A percentile compares a stretch with the other conserved stretches of the same genome.
phyloP scores from a whole-genome alignment of 768 basidiomycete species.

The Xanthoconium purpureum region DNA sequence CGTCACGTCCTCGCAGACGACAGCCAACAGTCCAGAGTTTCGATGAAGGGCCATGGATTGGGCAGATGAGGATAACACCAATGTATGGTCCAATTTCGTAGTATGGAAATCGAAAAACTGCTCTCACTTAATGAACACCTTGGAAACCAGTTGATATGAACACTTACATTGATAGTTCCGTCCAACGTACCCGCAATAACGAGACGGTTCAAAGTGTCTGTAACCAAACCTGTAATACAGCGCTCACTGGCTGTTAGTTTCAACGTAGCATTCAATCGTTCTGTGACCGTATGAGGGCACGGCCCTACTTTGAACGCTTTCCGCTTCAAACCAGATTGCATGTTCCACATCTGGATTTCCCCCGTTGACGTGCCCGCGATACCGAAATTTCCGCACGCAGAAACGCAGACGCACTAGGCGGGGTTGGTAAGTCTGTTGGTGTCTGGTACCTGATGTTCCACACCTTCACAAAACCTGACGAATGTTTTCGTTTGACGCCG shows the following conservation, averaged over 20 bases:
- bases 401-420: conserved; percentile 74
- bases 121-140: background rate
- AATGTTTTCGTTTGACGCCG: conserved; percentile 43
- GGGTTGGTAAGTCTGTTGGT: background rate
- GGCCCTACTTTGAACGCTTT: conserved; percentile 71
- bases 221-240: conserved; percentile 76
- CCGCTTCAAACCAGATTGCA: conserved; percentile 89
- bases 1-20: conserved; percentile 80
- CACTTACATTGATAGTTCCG: conserved; percentile 82
- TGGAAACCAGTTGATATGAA: background rate
- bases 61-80: conserved; percentile 65
- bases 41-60: conserved; percentile 75
- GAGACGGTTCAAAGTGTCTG: conserved; percentile 77
- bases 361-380: conserved; percentile 80
- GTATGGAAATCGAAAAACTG: conserved; percentile 98
- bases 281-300: conserved; percentile 53
- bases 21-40: conserved; percentile 81
- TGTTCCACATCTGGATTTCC: conserved; percentile 87
- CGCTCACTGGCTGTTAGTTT: conserved; percentile 46
- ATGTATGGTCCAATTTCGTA: conserved; percentile 63
- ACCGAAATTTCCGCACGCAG: conserved; percentile 95
- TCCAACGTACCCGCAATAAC: conserved; percentile 86
- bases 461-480: conserved; percentile 72
- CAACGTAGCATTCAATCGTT: conserved; percentile 39
- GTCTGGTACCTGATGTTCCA: background rate